Evolutionary conservation across 305 asterid species (phyloP), one percentile per base, ranked within the genome.

Genomic region (Fraxinus albicans): DNA sequence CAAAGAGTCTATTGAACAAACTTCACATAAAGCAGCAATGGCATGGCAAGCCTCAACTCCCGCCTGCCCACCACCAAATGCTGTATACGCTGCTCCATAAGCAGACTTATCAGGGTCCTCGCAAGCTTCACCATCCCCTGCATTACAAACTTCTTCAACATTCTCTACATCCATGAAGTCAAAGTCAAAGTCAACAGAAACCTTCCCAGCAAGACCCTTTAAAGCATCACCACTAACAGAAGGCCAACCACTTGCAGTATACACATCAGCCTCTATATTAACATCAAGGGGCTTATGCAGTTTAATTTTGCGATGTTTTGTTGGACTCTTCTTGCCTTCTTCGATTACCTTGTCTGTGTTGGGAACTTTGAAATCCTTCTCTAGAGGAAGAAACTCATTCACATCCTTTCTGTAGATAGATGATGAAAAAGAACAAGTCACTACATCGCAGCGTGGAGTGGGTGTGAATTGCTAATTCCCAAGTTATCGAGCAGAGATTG

Each of bases 241-340:
- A 77, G 99, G 99, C 99, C 99, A 97, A 77, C 99, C 99, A 81
- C 96, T 93, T 38, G 95, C 92, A 17, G 99, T 97, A 90, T 83
- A 94, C 89, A 91, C 89, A 79, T 92, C 98, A 63, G 94, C 75
- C 89, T 87, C 88, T 27, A 92, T 82, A 76, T 84, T 83, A 76
- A 86, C 91, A 81, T 86, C 88, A 82, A 90, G 92, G 84, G 92
- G 88, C 85, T 89, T 97, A 72, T 88, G 90, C 87, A 97, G 88
- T 72, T 79, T 85, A 87, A 97, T 97, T 86, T 91, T 94, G 21
- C 95, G 89, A 81, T 19, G 88, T 84, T 97, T 97, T 19, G 90
- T 87, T 31, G 99, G 90, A 81, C 65, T 90, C 89, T 97, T 97
- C 92, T 93, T 97, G 84, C 99, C 98, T 90, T 95, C 97, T 93